Evolutionary conservation across 495 filamentous ascomycete species (phyloP), one percentile per base, ranked within the genome.

Genomic region (Apodospora peruviana): DNA sequence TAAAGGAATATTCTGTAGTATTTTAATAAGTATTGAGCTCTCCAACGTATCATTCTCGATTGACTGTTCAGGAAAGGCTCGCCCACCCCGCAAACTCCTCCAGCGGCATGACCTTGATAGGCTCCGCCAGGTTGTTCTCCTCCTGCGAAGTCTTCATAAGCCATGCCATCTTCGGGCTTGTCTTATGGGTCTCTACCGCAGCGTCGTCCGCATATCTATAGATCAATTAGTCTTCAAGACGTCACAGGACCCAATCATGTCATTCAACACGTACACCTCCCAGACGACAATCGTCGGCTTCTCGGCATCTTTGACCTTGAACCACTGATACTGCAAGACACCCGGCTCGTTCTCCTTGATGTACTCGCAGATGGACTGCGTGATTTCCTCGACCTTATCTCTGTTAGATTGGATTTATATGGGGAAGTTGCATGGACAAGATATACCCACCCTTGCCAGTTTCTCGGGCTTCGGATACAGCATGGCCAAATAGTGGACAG

Each of bases 281-380:
- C 48, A 52, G 3, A 62, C 48, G 5, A 54, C 20, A 34, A 62
- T 50, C 22, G 50, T 48, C 19, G 59, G 59, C 37, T 55, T 17
- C 38, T 45, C 45, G 22, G 41, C 40, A n/a, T 40, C 47, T 9
- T 12, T 24, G 14, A 41, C 45, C 12, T 24, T 19, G 22, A 59
- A 62, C 59, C 59, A 62, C 16, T 59, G 45, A 50, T 62, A 62
- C 38, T 59, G 47, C 21, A 62, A 21, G 7, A 50, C 47, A 11
- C 51, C 56, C 16, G 59, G 53, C 50, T 62, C 59, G 34, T 52
- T 57, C 10, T 43, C 50, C 47, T 59, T 47, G 24, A 62, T 56
- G 19, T 50, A 38, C 7, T 47, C 43, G 37, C 39, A 39, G 3
- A 50, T 20, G 1, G 34, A 34, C 35, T 57, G 42, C n/a, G 50